Percentiles rank a stretch among this genome's conserved stretches.
These are phyloP conservation scores for Termitomyces sp. DNA, from an alignment of 768 basidiomycete genomes.

Conservation along the genomic window DNA sequence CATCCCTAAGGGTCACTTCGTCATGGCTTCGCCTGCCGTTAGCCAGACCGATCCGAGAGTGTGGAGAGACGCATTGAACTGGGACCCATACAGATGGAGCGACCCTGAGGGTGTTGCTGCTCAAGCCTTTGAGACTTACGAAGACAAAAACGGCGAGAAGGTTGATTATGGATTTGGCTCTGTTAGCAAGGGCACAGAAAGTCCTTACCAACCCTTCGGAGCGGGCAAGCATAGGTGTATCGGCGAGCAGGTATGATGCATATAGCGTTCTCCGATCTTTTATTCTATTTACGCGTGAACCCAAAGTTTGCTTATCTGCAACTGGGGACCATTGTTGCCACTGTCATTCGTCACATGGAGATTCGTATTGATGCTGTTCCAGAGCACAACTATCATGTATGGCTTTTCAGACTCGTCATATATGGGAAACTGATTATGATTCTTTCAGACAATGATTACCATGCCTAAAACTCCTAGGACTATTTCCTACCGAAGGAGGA, in stretches of 20 bases:
- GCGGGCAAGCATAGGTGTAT: constrained; percentile 95
- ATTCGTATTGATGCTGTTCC: constrained; percentile 72
- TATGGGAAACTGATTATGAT: neutral
- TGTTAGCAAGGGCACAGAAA: constrained; percentile 94
- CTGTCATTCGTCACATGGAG: constrained; percentile 72
- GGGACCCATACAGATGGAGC: constrained; percentile 83
- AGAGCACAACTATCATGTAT: constrained; percentile 83
- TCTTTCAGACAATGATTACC: constrained; percentile 85
- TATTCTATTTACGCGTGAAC: neutral
- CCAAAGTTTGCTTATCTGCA: constrained; percentile 90
- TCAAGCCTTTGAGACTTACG: constrained; percentile 69
- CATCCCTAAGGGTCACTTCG: constrained; percentile 85
- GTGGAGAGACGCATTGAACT: constrained; percentile 68
- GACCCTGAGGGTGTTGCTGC: constrained; percentile 81
- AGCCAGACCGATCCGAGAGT: constrained; percentile 80
- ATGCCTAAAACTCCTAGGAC: constrained; percentile 70
- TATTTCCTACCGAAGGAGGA: constrained; percentile 63
- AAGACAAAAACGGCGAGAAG: constrained; percentile 77
- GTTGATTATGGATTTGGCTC: constrained; percentile 95
- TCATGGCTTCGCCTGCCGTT: constrained; percentile 84
- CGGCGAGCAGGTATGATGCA: constrained; percentile 65
- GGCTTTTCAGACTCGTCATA: constrained; percentile 21
- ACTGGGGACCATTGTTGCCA: constrained; percentile 76
- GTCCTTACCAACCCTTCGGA: constrained; percentile 96
- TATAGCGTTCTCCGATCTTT: neutral